Conservation (phyloP, 192 early-diverging fungal species). For the Podila minutissima region DNA sequence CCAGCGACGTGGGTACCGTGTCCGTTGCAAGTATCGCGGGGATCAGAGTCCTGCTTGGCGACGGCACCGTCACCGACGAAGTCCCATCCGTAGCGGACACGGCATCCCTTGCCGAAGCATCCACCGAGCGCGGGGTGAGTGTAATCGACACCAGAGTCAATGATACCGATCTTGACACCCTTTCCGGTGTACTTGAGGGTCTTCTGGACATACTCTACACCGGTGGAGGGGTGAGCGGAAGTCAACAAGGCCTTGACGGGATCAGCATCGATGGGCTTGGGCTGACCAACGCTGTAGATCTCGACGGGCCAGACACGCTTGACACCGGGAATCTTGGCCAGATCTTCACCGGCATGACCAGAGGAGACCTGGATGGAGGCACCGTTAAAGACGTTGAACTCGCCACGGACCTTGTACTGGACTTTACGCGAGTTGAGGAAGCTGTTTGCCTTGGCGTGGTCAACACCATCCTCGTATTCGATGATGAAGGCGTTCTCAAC, state of each 20-base stretch:
- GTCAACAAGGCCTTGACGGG: conserved; percentile 16
- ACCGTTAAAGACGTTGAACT: conserved; percentile 50
- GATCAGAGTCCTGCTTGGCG: conserved; percentile 53
- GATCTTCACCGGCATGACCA: conserved; percentile 10
- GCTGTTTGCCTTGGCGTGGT: conserved; percentile 7
- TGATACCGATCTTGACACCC: conserved; percentile 72
- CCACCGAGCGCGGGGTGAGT: conserved; percentile 68
- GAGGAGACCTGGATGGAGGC: conserved; percentile 39
- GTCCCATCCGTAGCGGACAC: conserved; percentile 68
- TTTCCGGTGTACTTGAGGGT: conserved; percentile 64
- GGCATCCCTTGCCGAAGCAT: conserved; percentile 68
- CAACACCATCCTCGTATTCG: conserved; percentile 3
- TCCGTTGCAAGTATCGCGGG: conserved; percentile 66
- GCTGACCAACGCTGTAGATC: conserved; percentile 21
- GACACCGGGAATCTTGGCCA: conserved; percentile 22
- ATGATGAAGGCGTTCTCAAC: conserved; percentile 7
- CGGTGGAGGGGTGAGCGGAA: conserved; percentile 57
- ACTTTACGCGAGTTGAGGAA: conserved; percentile 2
- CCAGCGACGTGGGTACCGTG: conserved; percentile 79
- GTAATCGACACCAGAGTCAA: conserved; percentile 79
- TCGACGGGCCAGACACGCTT: conserved; percentile 61
- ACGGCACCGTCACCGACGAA: conserved; percentile 65
- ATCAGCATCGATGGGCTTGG: conserved; percentile 8
- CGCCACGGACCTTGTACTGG: conserved; percentile 20
- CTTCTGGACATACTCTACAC: conserved; percentile 57